Evolutionary conservation across 2,329 filamentous ascomycete genomes (phyloP), one percentile per base, ranked within the genome.

Genomic region (Chaetomium olivaceum): DNA sequence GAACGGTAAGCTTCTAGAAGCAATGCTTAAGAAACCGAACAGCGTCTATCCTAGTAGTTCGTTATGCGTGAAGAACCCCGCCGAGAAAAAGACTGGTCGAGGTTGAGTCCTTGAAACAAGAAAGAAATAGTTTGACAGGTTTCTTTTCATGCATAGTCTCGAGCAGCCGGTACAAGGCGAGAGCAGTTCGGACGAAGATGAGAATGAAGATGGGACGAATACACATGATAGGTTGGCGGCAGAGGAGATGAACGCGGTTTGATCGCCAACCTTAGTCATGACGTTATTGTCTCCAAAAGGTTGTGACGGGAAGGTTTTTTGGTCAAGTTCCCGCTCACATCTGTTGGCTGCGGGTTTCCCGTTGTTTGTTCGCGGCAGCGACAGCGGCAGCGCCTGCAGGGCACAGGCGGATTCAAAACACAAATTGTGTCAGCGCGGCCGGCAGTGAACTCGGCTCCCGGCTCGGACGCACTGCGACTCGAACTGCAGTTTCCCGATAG

Each of bases 221-320:
- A 11, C 46, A 29, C 8, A 48, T 36, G 52, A 62, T 64, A 48
- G 57, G 59, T 9, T n/a, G 54, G 56, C 63, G 66, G 67, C 62
- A 69, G 64, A 69, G 61, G 60, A 67, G 69, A 70, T 69, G 67
- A 62, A 67, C 67, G 33, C 33, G n/a, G 69, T 71, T 72, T 72
- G 70, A 72, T 72, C 69, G 46, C 58, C 68, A 43, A 48, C n/a
- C 21, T 36, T 23, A 63, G n/a, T 48, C 60, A 58, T 70, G 68
- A 69, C 64, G 67, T 66, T 71, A 67, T 66, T 52, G 65, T 65
- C 58, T 39, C 56, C 56, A 43, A 62, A 25, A 58, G 64, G 67
- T 70, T 67, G 69, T 70, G 71, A 68, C 66, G 70, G 70, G 70
- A 62, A 64, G 67, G 51, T 39, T 66, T 68, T 64, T 69, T n/a